phyloP scores from a whole-genome alignment of 208 protist genomes.

The Acanthamoeba lenticulata region DNA sequence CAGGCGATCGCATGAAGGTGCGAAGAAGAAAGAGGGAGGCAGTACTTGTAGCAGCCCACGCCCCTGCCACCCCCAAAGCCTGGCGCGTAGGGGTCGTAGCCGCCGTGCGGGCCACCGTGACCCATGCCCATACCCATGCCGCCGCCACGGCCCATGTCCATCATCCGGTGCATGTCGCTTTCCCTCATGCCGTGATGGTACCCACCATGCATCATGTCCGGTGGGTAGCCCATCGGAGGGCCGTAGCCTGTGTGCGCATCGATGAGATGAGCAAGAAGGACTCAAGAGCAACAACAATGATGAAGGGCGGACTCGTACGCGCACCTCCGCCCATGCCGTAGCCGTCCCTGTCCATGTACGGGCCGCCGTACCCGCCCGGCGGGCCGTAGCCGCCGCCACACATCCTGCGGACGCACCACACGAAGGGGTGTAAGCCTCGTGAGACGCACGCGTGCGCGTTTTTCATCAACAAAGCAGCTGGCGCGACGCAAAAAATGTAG shows the following conservation, averaged over 20 bases:
- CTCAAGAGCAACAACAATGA: neutral
- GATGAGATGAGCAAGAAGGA: neutral
- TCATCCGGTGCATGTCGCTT: constrained; percentile 21
- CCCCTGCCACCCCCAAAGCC: neutral
- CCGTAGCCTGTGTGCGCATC: neutral
- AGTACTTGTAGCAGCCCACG: constrained; percentile 43
- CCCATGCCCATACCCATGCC: neutral
- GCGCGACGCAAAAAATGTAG: neutral
- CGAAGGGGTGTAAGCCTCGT: no score
- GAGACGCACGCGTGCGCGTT: no score
- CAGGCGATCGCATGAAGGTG: neutral
- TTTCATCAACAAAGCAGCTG: neutral
- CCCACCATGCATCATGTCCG: neutral
- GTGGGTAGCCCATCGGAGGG: neutral
- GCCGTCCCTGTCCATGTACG: neutral
- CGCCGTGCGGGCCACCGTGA: neutral
- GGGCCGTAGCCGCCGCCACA: neutral
- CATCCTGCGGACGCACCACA: neutral
- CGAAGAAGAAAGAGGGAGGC: neutral
- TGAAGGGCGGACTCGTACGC: neutral
- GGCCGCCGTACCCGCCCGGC: neutral
- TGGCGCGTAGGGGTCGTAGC: constrained; percentile 19
- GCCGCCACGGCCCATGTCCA: constrained; percentile 47
- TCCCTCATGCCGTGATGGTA: constrained; percentile 33
- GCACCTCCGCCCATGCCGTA: constrained; percentile 55